These are phyloP conservation scores for Kodamaea neixiangensis DNA, from an alignment of 805 yeast species.

Conservation along the genomic window DNA sequence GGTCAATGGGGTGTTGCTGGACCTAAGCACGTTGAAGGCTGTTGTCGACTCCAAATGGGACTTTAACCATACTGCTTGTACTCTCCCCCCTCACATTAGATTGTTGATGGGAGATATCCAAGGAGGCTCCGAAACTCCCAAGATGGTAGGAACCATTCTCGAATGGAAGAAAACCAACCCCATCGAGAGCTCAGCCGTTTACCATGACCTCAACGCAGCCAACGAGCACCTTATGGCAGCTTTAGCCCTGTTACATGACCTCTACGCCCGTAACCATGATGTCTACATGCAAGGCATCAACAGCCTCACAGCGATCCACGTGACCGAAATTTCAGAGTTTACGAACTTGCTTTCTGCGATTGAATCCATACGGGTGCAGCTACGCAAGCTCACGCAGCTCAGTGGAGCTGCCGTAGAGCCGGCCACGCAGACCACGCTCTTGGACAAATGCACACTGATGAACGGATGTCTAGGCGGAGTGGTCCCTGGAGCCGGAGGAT, in stretches of 20 bases:
- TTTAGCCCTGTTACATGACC: slow-evolving; percentile 40
- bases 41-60: slow-evolving; percentile 59
- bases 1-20: slow-evolving; percentile 40
- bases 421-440: slow-evolving; percentile 62
- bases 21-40: slow-evolving; percentile 16
- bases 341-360: slow-evolving; percentile 41
- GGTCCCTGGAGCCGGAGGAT: slow-evolving; percentile 98
- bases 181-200: slow-evolving; percentile 52
- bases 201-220: slow-evolving; percentile 54
- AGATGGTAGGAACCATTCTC: slow-evolving; percentile 74
- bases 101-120: slow-evolving; percentile 90
- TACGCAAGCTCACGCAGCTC: slow-evolving; percentile 59
- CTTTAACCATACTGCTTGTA: slow-evolving; percentile 52
- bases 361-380: slow-evolving; percentile 51
- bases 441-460: slow-evolving; percentile 51
- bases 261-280: too few relatives aligned
- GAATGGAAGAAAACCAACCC: slow-evolving; percentile 64
- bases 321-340: neutral
- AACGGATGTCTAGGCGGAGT: slow-evolving; percentile 92
- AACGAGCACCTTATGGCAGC: slow-evolving; percentile 58
- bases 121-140: slow-evolving; percentile 94
- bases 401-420: slow-evolving; percentile 94
- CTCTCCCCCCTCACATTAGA: slow-evolving; percentile 67
- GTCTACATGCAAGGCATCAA: too few relatives aligned
- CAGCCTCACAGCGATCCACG: too few relatives aligned